These are phyloP conservation scores for Penstemon barbatus DNA, from an alignment of 257 asterid species.

Conservation along the genomic window DNA sequence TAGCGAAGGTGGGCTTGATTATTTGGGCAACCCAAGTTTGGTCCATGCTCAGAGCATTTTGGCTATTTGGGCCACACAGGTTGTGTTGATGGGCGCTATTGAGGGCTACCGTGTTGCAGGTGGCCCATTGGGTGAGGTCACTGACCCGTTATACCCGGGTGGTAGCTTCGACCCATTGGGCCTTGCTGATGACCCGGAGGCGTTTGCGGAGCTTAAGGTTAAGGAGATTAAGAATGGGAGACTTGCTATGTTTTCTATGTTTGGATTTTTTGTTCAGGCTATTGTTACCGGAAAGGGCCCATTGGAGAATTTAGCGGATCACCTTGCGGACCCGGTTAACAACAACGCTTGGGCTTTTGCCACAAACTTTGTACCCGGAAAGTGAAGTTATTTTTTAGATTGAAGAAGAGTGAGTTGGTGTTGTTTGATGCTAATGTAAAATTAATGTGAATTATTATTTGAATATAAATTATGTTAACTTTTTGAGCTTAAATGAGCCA, in stretches of 20 bases:
- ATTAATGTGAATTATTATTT: conserved; percentile 16
- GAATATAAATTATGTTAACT: background rate
- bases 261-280: conserved; percentile 45
- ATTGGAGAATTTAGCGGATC: conserved; percentile 48
- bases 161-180: conserved; percentile 12
- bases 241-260: conserved; percentile 39
- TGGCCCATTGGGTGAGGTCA: background rate
- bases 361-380: conserved; percentile 56
- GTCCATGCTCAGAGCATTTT: conserved; percentile 46
- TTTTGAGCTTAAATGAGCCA: conserved; percentile 21
- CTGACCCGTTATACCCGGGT: conserved; percentile 13
- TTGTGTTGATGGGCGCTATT: conserved; percentile 28
- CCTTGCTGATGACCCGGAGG: conserved; percentile 44
- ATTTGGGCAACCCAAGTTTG: conserved; percentile 48
- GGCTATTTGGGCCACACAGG: conserved; percentile 47
- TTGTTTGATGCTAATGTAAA: conserved; percentile 18
- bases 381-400: conserved; percentile 31
- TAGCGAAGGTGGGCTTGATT: conserved; percentile 49
- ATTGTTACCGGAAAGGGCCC: conserved; percentile 59
- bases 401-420: background rate
- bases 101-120: conserved; percentile 18
- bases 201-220: conserved; percentile 40
- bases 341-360: conserved; percentile 57
- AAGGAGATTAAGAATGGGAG: conserved; percentile 45
- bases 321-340: conserved; percentile 53